These are phyloP conservation scores for Akebia trifoliata DNA, from an alignment of 164 flowering plant species.

Conservation along the genomic window DNA sequence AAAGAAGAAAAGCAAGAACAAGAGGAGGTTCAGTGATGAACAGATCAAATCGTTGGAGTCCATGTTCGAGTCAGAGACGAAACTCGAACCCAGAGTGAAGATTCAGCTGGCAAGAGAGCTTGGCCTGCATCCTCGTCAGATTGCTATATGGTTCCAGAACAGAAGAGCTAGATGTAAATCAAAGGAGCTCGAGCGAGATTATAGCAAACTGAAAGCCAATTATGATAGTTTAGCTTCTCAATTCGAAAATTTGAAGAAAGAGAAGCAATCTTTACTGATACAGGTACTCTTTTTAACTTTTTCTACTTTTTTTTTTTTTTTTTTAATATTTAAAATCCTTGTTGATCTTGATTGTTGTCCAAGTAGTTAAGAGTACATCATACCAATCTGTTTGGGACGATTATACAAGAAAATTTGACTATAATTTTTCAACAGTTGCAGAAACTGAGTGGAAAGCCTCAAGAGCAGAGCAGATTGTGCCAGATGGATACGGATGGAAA, in stretches of 20 bases:
- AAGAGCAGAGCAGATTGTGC: slow-evolving; percentile 7
- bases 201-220: slow-evolving; percentile 29
- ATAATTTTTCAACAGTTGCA: slow-evolving; percentile 39
- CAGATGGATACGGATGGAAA: slow-evolving; percentile 13
- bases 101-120: slow-evolving; percentile 57
- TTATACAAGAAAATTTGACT: no score
- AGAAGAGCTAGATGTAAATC: slow-evolving; percentile 80
- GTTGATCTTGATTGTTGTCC: not conserved
- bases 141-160: slow-evolving; percentile 95
- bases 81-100: slow-evolving; percentile 63
- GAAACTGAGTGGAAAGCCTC: slow-evolving; percentile 32
- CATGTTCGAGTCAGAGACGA: slow-evolving; percentile 58
- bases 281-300: slow-evolving; percentile 34
- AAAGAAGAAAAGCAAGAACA: slow-evolving; percentile 33
- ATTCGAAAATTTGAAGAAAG: slow-evolving; percentile 45
- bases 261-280: slow-evolving; percentile 41
- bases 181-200: slow-evolving; percentile 65
- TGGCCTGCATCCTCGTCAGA: slow-evolving; percentile 67
- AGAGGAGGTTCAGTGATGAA: slow-evolving; percentile 54
- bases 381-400: no score
- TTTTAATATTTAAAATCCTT: not conserved
- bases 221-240: slow-evolving; percentile 39
- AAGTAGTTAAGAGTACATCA: no score
- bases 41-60: slow-evolving; percentile 57
- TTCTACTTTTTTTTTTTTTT: not conserved